Conservation (phyloP, 2,329 filamentous ascomycete genomes). For the Trichoderma lentiforme region DNA sequence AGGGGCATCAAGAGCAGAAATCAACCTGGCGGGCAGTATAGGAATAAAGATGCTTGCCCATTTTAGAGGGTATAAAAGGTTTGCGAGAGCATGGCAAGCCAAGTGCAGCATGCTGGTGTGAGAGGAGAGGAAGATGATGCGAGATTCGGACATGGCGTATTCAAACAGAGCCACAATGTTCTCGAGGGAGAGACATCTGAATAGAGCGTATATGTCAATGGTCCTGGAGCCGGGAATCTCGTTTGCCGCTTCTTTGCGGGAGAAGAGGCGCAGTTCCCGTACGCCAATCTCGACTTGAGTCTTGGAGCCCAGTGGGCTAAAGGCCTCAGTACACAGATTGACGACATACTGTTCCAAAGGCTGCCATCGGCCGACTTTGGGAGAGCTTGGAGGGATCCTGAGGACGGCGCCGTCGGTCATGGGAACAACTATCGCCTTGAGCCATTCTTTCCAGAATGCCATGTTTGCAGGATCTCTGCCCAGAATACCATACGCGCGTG, state of each 20-base stretch:
- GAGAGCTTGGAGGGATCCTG: slow-evolving; percentile 82
- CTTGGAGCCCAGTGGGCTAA: slow-evolving; percentile 87
- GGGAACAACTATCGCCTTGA: slow-evolving; percentile 87
- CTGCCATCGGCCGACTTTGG: slow-evolving; percentile 90
- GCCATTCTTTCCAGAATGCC: slow-evolving; percentile 98
- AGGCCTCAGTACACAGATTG: slow-evolving; percentile 92
- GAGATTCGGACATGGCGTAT: slow-evolving; percentile 86
- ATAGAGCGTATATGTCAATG: slow-evolving; percentile 88
- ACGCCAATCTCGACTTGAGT: slow-evolving; percentile 93
- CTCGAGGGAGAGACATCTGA: slow-evolving; percentile 82
- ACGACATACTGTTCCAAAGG: slow-evolving; percentile 94
- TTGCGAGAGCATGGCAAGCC: slow-evolving; percentile 81
- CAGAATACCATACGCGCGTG: slow-evolving; percentile 87
- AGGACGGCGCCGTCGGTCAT: slow-evolving; percentile 87
- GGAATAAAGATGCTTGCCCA: slow-evolving; percentile 96
- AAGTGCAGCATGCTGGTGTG: slow-evolving; percentile 96
- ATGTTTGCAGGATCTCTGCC: slow-evolving; percentile 80
- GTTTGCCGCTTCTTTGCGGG: slow-evolving; percentile 87
- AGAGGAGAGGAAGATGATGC: slow-evolving; percentile 93
- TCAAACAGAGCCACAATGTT: slow-evolving; percentile 93
- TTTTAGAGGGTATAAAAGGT: slow-evolving; percentile 82
- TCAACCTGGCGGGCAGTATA: slow-evolving; percentile 77
- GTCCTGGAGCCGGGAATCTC: slow-evolving; percentile 90
- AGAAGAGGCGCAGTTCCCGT: slow-evolving; percentile 85
- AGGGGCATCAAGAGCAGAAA: slow-evolving; percentile 89